Base-by-base conservation (phyloP, 2,329 filamentous ascomycete genomes). In the Pezicula carpinea region DNA sequence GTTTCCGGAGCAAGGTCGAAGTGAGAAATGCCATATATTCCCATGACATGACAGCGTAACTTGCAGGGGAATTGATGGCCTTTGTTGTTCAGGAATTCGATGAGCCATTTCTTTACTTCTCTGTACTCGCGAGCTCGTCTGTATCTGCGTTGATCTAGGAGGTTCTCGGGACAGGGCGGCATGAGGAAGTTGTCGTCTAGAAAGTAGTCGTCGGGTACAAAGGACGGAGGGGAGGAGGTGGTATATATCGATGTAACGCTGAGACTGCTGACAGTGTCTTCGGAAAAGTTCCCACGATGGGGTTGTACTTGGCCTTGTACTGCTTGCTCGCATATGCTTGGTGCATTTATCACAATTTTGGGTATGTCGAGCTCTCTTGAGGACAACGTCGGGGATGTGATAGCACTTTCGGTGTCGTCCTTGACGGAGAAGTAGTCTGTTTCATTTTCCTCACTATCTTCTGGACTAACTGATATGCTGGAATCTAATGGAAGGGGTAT, bases 21-120 rank as follows among this genome's bases (percentile, higher is more conserved):
- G 17, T 60, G 52, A 2, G 26, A 21, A 19, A 61, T 60, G 6
- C 44, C 31, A 26, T 61, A 61, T 1, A 54, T 31, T 11, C 54
- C 51, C 57, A 61, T 59, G 39, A 61, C 55, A 1, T 48, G 43
- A 2, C 11, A 17, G 1, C 59, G 38, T 3, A 60, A 33, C 23
- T 55, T 54, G 6, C 38, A 38, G 3, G 54, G 56, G 15, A 61
- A 54, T 8, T 49, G 43, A 22, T 54, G 39, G 11, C 54, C 52
- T 47, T 59, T 57, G 1, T 44, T 38, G 15, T 59, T 60, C 36
- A 61, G 45, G 43, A 58, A 56, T 2, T 41, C 19, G 21, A 60
- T 52, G 19, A 60, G 51, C 44, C 56, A 61, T 23, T 51, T 46
- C 14, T 56, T 43, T 17, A 60, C 47, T 21, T 58, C 55, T 5